phyloP scores from a whole-genome alignment of 2,329 filamentous ascomycete genomes.

The Talaromyces sp. region DNA sequence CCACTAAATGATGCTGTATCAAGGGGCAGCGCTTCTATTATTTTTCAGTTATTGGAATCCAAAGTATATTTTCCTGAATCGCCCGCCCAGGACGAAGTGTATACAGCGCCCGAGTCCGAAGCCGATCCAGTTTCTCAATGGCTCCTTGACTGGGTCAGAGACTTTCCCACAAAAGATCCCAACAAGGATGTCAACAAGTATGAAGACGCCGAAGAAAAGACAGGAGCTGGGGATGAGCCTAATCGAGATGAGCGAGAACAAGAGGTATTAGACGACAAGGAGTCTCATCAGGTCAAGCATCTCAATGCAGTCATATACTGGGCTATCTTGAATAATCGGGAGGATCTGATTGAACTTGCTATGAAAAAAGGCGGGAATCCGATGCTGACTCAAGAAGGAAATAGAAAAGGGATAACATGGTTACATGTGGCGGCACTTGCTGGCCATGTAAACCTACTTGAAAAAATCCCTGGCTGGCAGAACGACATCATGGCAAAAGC shows the following conservation, averaged over 20 bases:
- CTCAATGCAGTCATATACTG: not conserved
- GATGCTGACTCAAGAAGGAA: too few relatives aligned
- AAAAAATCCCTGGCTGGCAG: not conserved
- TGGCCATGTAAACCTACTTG: not conserved
- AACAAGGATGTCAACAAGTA: too few relatives aligned
- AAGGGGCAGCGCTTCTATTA: too few relatives aligned
- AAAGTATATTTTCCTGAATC: conserved; percentile 4
- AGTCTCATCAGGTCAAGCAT: not conserved
- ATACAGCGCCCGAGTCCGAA: not conserved
- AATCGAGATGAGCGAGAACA: not conserved
- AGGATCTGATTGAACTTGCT: not conserved
- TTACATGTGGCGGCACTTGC: conserved; percentile 18
- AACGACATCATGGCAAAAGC: not conserved
- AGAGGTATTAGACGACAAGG: not conserved
- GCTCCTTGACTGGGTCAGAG: not conserved
- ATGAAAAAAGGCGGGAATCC: not conserved
- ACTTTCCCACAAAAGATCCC: too few relatives aligned
- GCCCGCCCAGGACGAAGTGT: not conserved
- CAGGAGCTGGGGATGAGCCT: too few relatives aligned
- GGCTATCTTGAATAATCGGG: not conserved
- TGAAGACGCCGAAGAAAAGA: too few relatives aligned
- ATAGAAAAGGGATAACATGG: conserved; percentile 1
- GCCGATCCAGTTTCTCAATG: not conserved
- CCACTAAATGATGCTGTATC: too few relatives aligned
- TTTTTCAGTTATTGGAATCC: not conserved